Evolutionary conservation across 2,329 filamentous ascomycete species (phyloP).

Genomic region (Amauroascus verrucosus): DNA sequence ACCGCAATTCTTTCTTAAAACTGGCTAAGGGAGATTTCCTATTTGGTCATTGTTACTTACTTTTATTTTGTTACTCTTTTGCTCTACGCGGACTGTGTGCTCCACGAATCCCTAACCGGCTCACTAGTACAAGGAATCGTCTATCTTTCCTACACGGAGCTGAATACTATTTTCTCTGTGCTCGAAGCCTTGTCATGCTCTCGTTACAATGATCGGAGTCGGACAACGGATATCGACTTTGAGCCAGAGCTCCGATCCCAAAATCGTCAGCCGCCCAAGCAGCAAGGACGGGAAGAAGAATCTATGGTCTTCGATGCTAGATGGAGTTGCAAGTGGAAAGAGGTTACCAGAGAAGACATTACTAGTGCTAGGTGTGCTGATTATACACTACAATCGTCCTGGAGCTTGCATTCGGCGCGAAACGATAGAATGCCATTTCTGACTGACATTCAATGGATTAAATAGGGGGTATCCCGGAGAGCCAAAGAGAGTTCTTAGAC

Average conservation of each 20-base stretch:
- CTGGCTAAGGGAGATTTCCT: neutral
- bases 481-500: constrained; percentile 75
- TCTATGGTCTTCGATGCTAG: constrained; percentile 89
- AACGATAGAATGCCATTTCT: neutral
- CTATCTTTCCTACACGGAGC: neutral
- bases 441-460: constrained; percentile 2
- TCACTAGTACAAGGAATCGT: neutral
- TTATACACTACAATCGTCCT: neutral
- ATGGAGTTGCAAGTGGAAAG: constrained; percentile 81
- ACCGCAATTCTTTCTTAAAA: neutral
- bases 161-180: neutral
- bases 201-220: constrained; percentile 28
- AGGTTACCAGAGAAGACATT: constrained; percentile 85
- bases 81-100: neutral
- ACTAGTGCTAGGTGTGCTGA: constrained; percentile 61
- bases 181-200: constrained; percentile 25
- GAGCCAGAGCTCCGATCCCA: constrained; percentile 29
- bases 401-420: neutral
- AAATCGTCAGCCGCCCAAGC: constrained; percentile 31
- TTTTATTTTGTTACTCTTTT: neutral
- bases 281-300: constrained; percentile 68
- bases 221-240: constrained; percentile 31
- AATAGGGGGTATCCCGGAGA: constrained; percentile 67
- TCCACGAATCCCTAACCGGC: neutral
- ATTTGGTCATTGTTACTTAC: neutral